Base-by-base conservation (phyloP, 495 filamentous ascomycete genomes). In the Xanthoparmelia taractica region DNA sequence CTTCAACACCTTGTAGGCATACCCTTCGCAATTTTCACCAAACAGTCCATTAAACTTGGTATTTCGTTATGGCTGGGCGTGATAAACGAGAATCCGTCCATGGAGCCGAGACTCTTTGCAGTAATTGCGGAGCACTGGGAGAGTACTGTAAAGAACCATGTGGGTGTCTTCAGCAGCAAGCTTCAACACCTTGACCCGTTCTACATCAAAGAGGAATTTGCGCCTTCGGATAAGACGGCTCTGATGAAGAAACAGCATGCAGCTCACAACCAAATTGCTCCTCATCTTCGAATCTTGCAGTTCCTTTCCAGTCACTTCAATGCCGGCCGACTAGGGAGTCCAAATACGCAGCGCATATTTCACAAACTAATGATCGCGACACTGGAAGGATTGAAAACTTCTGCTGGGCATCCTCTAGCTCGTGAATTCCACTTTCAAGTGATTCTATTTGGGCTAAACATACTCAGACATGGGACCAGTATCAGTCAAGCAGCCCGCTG, bases 11-110 rank as follows among this genome's bases (percentile, higher is more conserved):
- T 99, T 34, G 94, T 99, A 60, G 82, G 82, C 55, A 90, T 97
- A 65, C 95, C 95, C 3, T 99, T 97, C 76, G 80, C 81, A 36
- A 83, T 94, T 29, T 97, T 99, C 72, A 92, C 88, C 7, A 96
- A 95, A 73, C 90, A 96, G 71, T 89, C 90, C 20, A 94, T 99
- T 71, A 95, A 96, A 68, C 84, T 96, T 12, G 95, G 95, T 23
- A 87, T 97, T 37, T 96, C 92, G 23, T 81, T 97, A 12, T 99
- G 95, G 95, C 83, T 96, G 50, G 91, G 92, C 34, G 87, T 97
- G 10, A 97, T 97, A 67, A 92, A 97, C 71, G 95, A 97, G 70
- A 97, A 96, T 69, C 92, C 93, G 20, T 81, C 80, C 55, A 84
- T 96, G 75, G 90, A 96, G 70, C 79, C 92, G 2, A 86, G 89